phyloP scores from a whole-genome alignment of 1,284 basidiomycete genomes.

The Golubevia sp. region DNA sequence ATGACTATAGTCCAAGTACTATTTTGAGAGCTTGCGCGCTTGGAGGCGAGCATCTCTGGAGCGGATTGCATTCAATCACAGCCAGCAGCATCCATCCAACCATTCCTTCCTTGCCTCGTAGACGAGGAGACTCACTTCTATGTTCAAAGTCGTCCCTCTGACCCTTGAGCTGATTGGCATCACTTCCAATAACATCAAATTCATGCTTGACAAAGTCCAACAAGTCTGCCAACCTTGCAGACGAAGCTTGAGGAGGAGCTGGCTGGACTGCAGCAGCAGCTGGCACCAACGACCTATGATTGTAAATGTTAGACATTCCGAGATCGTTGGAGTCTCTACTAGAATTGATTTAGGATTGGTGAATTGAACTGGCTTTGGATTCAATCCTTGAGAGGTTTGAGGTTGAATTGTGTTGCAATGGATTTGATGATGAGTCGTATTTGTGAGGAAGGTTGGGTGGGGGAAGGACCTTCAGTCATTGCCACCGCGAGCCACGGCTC shows the following conservation, averaged over 20 bases:
- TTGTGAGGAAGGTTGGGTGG: too few relatives aligned
- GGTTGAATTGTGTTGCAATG: too few relatives aligned
- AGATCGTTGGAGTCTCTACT: too few relatives aligned
- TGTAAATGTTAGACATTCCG: slow-evolving; percentile 22
- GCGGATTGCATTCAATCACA: background rate
- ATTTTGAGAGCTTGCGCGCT: background rate
- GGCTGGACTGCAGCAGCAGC: slow-evolving; percentile 12
- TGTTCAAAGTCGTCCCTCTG: slow-evolving; percentile 89
- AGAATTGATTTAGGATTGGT: too few relatives aligned
- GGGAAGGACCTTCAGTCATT: too few relatives aligned
- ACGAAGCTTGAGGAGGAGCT: background rate
- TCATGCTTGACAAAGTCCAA: slow-evolving; percentile 84
- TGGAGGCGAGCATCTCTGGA: slow-evolving; percentile 6
- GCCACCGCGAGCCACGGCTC: too few relatives aligned
- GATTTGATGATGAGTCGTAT: too few relatives aligned
- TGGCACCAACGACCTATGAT: slow-evolving; percentile 30
- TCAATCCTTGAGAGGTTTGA: too few relatives aligned
- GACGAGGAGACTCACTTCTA: slow-evolving; percentile 69
- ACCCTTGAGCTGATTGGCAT: slow-evolving; percentile 72
- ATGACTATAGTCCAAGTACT: background rate
- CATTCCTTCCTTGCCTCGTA: slow-evolving; percentile 1
- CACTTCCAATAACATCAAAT: slow-evolving; percentile 77
- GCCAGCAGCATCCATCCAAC: slow-evolving; percentile 1
- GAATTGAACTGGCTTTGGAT: too few relatives aligned
- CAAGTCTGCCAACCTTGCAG: slow-evolving; percentile 72